phyloP scores from a whole-genome alignment of 805 yeast species.

The Candida methanosorbosa region DNA sequence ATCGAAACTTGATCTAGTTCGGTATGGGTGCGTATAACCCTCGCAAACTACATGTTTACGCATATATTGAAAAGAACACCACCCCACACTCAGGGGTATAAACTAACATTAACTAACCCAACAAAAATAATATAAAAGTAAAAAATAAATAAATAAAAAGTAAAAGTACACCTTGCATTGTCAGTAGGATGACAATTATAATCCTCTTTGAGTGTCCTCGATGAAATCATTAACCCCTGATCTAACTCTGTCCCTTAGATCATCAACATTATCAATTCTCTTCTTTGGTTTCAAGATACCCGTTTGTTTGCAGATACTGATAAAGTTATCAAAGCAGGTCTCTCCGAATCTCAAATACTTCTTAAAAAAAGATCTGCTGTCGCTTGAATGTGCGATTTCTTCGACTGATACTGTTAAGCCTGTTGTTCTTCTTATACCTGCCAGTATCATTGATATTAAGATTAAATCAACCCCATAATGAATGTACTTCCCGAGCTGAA shows the following conservation, averaged over 20 bases:
- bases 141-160: not conserved
- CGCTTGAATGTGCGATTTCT: constrained; percentile 35
- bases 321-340: constrained; percentile 39
- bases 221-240: constrained; percentile 20
- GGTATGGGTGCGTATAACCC: no score
- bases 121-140: not conserved
- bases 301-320: constrained; percentile 35
- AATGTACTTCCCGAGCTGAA: constrained; percentile 50
- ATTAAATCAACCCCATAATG: constrained; percentile 76
- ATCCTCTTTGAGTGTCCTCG: constrained; percentile 7
- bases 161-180: no score
- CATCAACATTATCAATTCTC: constrained; percentile 20
- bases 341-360: constrained; percentile 57
- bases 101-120: no score
- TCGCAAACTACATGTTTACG: no score
- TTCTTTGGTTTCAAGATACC: constrained; percentile 44
- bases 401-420: constrained; percentile 43
- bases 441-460: constrained; percentile 69
- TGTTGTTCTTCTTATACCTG: constrained; percentile 78
- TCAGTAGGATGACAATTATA: not conserved
- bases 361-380: constrained; percentile 31
- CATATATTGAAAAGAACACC: no score
- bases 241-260: constrained; percentile 19
- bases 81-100: no score
- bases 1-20: no score